phyloP scores from a whole-genome alignment of 371 early-diverging fungal species.

The Lichtheimia hyalospora region DNA sequence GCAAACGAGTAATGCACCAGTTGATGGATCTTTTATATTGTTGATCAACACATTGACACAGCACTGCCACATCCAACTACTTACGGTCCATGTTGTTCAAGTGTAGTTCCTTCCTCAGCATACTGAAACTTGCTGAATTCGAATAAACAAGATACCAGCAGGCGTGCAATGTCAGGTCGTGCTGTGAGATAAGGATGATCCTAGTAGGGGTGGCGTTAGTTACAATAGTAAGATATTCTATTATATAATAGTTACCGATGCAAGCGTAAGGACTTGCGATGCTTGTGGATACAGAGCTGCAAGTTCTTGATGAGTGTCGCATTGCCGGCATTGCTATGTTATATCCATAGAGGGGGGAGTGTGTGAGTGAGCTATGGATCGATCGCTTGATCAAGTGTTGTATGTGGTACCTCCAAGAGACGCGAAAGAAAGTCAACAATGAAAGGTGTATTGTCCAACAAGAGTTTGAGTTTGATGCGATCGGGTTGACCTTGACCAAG shows the following conservation, averaged over 20 bases:
- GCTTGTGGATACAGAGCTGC: slow-evolving; percentile 3
- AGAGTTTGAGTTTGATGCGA: not conserved
- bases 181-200: slow-evolving; percentile 4
- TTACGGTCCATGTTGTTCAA: not conserved
- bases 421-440: not conserved
- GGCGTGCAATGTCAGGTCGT: not conserved
- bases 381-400: too few species aligned
- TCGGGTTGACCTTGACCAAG: slow-evolving; percentile 1
- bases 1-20: slow-evolving; percentile 6
- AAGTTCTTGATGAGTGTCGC: slow-evolving; percentile 4
- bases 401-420: not conserved
- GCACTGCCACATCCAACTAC: too few species aligned
- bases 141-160: slow-evolving; percentile 5
- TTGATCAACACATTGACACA: too few species aligned
- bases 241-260: not conserved
- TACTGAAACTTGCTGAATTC: slow-evolving; percentile 7
- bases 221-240: not conserved
- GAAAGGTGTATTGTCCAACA: not conserved
- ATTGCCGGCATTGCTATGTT: not conserved
- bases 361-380: too few species aligned
- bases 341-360: too few species aligned
- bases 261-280: not conserved
- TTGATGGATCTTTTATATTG: not conserved
- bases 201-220: not conserved
- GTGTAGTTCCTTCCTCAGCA: not conserved